Evolutionary conservation across 768 basidiomycete species (phyloP).

Genomic region (Bullera alba): DNA sequence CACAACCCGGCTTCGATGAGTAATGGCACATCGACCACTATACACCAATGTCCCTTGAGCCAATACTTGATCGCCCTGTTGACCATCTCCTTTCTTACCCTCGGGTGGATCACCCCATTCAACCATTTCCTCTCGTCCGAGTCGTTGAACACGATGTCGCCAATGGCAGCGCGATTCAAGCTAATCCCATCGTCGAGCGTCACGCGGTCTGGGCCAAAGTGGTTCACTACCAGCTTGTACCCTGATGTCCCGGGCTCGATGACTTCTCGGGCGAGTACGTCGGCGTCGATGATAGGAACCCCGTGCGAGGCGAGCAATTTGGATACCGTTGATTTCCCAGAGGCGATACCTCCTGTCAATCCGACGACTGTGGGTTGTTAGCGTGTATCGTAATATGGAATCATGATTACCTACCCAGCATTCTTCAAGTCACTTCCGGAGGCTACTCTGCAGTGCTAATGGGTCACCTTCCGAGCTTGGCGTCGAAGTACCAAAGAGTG

Average conservation of each 20-base stretch:
- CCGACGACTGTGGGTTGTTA: slow-evolving; percentile 70
- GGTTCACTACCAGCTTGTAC: slow-evolving; percentile 58
- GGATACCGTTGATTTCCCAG: slow-evolving; percentile 89
- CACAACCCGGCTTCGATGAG: slow-evolving; percentile 82
- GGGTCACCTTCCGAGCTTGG: no score
- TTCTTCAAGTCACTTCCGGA: no score
- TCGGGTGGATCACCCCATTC: slow-evolving; percentile 84
- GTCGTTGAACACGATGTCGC: slow-evolving; percentile 76
- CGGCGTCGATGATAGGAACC: slow-evolving; percentile 88
- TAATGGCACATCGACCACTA: slow-evolving; percentile 83
- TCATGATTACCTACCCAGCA: no score
- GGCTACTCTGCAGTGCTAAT: no score
- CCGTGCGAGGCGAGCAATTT: slow-evolving; percentile 57
- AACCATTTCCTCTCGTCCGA: slow-evolving; percentile 62
- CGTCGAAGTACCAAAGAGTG: no score
- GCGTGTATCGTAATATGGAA: no score
- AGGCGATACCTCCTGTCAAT: slow-evolving; percentile 91
- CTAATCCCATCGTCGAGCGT: slow-evolving; percentile 58
- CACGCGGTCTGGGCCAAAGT: slow-evolving; percentile 63
- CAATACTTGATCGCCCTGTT: slow-evolving; percentile 63
- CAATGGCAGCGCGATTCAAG: slow-evolving; percentile 76
- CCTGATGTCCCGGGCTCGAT: slow-evolving; percentile 75
- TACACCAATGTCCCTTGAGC: slow-evolving; percentile 68
- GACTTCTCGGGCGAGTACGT: slow-evolving; percentile 75
- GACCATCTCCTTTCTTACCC: slow-evolving; percentile 72